phyloP scores from a whole-genome alignment of 768 basidiomycete genomes.

The Pleurotus tuoliensis region DNA sequence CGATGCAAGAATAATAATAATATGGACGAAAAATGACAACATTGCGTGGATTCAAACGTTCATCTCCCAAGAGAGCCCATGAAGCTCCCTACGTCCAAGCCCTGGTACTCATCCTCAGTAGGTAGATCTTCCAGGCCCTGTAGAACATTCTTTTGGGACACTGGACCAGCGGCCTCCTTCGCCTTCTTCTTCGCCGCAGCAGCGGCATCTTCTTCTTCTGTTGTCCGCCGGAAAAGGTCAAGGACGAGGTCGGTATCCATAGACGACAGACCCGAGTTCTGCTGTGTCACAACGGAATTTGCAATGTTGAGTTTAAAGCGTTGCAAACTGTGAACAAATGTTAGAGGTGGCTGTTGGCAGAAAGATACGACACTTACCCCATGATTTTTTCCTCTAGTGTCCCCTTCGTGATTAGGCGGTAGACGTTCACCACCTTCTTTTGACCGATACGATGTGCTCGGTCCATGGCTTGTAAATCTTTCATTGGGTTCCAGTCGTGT shows the following conservation, averaged over 20 bases:
- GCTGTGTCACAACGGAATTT: constrained; percentile 93
- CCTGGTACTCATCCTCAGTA: constrained; percentile 88
- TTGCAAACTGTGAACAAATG: constrained; percentile 69
- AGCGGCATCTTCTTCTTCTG: constrained; percentile 67
- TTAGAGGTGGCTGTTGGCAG: not conserved
- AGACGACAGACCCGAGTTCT: constrained; percentile 87
- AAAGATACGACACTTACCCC: constrained; percentile 60
- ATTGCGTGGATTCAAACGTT: constrained; percentile 15
- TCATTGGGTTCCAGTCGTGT: constrained; percentile 99
- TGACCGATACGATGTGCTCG: constrained; percentile 97
- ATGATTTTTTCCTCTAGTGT: constrained; percentile 99
- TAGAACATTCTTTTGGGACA: constrained; percentile 78
- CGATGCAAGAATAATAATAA: constrained; percentile 2
- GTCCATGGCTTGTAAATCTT: constrained; percentile 99
- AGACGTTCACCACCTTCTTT: constrained; percentile 98
- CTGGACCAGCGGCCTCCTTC: constrained; percentile 51
- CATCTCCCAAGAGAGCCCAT: constrained; percentile 76
- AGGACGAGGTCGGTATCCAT: constrained; percentile 98
- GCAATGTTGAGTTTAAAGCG: constrained; percentile 99
- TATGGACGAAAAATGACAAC: constrained; percentile 23
- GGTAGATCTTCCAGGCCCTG: constrained; percentile 91
- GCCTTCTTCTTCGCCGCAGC: constrained; percentile 51
- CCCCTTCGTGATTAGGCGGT: constrained; percentile 93
- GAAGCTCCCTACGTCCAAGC: constrained; percentile 81
- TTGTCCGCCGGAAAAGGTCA: constrained; percentile 85